Conservation (phyloP, 345 rosid genomes). For the Laguncularia racemosa region DNA sequence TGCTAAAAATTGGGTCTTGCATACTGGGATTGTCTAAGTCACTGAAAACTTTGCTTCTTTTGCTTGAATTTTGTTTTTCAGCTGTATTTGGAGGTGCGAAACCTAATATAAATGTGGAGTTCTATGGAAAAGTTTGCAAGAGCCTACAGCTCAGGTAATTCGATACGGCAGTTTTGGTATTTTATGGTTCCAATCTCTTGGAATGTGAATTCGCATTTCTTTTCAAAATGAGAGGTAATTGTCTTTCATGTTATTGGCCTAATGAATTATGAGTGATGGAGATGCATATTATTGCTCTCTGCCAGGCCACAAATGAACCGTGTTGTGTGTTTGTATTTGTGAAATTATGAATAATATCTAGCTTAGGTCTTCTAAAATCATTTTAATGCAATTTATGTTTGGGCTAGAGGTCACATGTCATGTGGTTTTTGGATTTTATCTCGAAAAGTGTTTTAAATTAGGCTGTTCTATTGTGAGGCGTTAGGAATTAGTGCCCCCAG, state of each 20-base stretch:
- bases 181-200: not conserved
- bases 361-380: too few relatives aligned
- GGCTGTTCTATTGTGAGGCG: too few relatives aligned
- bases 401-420: too few relatives aligned
- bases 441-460: too few relatives aligned
- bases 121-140: conserved; percentile 56
- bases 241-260: not conserved
- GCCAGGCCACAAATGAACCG: too few relatives aligned
- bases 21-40: not conserved
- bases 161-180: not conserved
- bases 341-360: too few relatives aligned
- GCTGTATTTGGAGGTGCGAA: conserved; percentile 39
- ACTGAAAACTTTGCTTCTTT: not conserved
- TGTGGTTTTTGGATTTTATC: too few relatives aligned
- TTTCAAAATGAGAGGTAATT: not conserved
- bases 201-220: not conserved
- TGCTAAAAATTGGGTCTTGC: conserved; percentile 1
- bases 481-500: too few relatives aligned
- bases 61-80: conserved; percentile 25
- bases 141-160: conserved; percentile 64
- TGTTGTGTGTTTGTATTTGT: too few relatives aligned
- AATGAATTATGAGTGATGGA: too few relatives aligned
- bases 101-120: conserved; percentile 61
- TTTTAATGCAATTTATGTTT: too few relatives aligned
- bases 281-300: too few relatives aligned